Base-by-base conservation (phyloP, 352 stramenopile species). In the Hyaloperonospora brassicae region DNA sequence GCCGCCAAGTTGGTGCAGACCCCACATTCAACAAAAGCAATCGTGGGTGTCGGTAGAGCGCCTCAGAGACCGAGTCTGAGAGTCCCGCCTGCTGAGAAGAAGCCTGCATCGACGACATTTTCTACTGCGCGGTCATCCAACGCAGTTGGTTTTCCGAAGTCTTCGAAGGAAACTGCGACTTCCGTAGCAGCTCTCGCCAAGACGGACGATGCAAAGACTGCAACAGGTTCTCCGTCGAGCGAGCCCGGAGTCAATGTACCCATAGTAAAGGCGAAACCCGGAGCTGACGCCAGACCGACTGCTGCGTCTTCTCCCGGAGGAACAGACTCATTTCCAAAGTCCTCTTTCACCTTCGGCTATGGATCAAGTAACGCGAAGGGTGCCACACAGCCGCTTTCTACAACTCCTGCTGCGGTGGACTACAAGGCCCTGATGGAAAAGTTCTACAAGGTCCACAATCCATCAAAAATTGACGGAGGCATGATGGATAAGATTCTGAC, bases 391-490 rank as follows among this genome's bases (percentile, higher is more conserved):
- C 36, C 46, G 13, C 7, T n/a, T 13, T 47, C 61, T 25, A 34
- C 45, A 39, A 27, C 46, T 38, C 46, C 59, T 51, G 46, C 23
- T 24, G 50, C 57, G 7, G 62, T 38, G 13, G 66, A 83, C 48
- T 86, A 79, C 60, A 84, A 80, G 51, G 46, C 51, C 6, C 57
- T 78, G 35, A 54, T 90, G 21, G 42, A 69, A 41, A 77, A 68
- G 14, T 90, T 90, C 45, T 90, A 88, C 45, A 64, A 75, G 61
- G 69, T 77, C 27, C 64, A 81, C 62, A 88, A 88, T 51, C 57
- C 68, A 2, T 50, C 64, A 3, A 86, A 86, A 57, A 46, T 64
- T 39, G 48, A 42, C 7, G 62, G 70, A 10, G 60, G 70, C 52
- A 59, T 56, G 54, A 72, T 72, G 9, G 73, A 84, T 14, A 87